Conservation (phyloP, 441 rosid species). For the Eruca vesicaria region DNA sequence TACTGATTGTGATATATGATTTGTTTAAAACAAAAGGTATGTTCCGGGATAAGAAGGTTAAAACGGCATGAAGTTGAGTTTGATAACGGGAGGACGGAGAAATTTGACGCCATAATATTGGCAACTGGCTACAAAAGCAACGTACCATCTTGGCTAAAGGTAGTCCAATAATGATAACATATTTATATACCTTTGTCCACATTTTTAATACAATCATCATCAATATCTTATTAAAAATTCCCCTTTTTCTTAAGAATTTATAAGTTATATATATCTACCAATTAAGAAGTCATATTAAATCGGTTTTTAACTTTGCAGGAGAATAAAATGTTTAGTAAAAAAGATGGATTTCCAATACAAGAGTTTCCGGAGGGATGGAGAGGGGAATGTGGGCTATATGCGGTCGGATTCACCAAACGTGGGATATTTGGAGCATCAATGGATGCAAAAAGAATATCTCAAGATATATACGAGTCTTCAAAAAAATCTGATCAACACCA, state of each 20-base stretch:
- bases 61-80: slow-evolving; percentile 51
- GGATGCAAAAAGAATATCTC: slow-evolving; percentile 59
- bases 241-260: not conserved
- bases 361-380: slow-evolving; percentile 75
- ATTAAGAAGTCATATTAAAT: not conserved
- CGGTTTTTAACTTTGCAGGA: slow-evolving; percentile 41
- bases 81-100: slow-evolving; percentile 46
- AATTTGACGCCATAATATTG: slow-evolving; percentile 59
- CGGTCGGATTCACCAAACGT: slow-evolving; percentile 67
- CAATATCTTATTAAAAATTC: not conserved
- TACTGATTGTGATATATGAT: slow-evolving; percentile 20
- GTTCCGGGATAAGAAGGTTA: slow-evolving; percentile 52
- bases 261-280: not conserved
- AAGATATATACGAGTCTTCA: slow-evolving; percentile 47
- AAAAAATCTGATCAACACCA: slow-evolving; percentile 16
- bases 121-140: slow-evolving; percentile 84
- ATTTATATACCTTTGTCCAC: slow-evolving; percentile 4
- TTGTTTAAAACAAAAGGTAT: slow-evolving; percentile 36
- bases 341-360: slow-evolving; percentile 59
- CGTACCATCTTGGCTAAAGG: slow-evolving; percentile 75
- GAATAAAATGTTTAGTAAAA: slow-evolving; percentile 55
- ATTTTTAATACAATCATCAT: not conserved
- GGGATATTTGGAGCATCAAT: slow-evolving; percentile 60
- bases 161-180: slow-evolving; percentile 27
- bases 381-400: slow-evolving; percentile 64